Base-by-base conservation (phyloP, 73 alveolate genomes). In the Urostyla sp. region DNA sequence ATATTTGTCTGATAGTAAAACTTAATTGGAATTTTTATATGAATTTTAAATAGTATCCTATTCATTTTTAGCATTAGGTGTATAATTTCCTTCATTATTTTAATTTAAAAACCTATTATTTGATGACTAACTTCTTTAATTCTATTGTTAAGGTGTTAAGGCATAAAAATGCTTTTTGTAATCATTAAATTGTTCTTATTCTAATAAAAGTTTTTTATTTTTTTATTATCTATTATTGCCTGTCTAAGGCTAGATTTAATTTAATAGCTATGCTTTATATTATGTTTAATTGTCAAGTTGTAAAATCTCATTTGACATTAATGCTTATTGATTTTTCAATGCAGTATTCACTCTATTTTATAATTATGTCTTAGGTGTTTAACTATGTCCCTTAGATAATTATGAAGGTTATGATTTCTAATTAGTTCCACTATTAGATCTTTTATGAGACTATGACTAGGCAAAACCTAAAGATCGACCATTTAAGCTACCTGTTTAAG, bases 401-500 rank as follows among this genome's bases (percentile, higher is more conserved):
- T 40, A 10, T 40, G 52, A 40, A 11, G 52, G 52, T 40, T 5
- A 36, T 34, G 28, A 18, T 32, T 20, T 11, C 13, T 44, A 5
- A 28, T 66, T 15, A 40, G 30, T 28, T 26, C 80, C 80, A 66
- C 80, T 66, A 28, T 66, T 24, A 44, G 57, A 16, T 37, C 80
- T 37, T 26, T 5, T 18, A n/a, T 43, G 67, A n/a, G 24, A 11
- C 34, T 50, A 66, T 44, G n/a, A n/a, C n/a, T n/a, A n/a, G n/a
- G n/a, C n/a, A n/a, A n/a, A n/a, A n/a, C n/a, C n/a, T n/a, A n/a
- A n/a, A n/a, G n/a, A n/a, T 26, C 80, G 5, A 4, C 66, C 46
- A 44, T 66, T 66, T 7, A 66, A 27, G 27, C 67, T 43, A 10
- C 80, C 80, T 1, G 80, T 66, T 28, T 66, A 66, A 10, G 80